Conservation (phyloP, 1,284 basidiomycete genomes). For the Fomitopsis betulina region DNA sequence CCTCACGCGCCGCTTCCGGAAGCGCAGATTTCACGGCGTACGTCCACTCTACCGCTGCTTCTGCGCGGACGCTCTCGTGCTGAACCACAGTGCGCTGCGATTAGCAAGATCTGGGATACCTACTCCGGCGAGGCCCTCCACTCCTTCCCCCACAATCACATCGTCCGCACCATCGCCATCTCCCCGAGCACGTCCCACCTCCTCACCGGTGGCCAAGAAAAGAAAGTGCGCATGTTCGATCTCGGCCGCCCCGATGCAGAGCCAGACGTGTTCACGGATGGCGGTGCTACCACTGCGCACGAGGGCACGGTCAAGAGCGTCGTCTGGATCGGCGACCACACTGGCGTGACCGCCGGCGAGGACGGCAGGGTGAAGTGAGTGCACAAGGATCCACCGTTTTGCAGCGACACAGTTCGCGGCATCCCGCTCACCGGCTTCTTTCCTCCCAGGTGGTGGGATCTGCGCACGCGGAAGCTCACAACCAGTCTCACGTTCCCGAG, state of each 20-base stretch:
- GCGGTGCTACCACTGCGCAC: constrained; percentile 58
- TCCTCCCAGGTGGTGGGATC: constrained; percentile 87
- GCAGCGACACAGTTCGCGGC: not conserved
- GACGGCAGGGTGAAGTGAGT: constrained; percentile 87
- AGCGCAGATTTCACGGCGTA: constrained; percentile 98
- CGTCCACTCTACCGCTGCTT: constrained; percentile 29
- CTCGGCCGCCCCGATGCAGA: constrained; percentile 81
- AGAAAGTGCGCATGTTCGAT: constrained; percentile 95
- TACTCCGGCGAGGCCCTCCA: constrained; percentile 83
- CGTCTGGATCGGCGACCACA: constrained; percentile 87
- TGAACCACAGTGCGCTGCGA: constrained; percentile 8
- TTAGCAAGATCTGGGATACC: constrained; percentile 97
- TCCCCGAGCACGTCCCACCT: constrained; percentile 65
- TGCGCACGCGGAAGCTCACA: constrained; percentile 71
- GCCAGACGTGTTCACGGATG: constrained; percentile 72
- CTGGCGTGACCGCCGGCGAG: constrained; percentile 87
- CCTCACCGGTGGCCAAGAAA: constrained; percentile 95
- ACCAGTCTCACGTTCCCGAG: constrained; percentile 72
- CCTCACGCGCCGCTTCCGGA: constrained; percentile 85
- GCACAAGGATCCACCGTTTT: not conserved
- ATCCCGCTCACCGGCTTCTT: not conserved
- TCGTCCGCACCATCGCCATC: constrained; percentile 92
- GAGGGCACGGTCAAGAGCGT: constrained; percentile 91
- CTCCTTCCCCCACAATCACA: constrained; percentile 96
- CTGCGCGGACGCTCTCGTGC: constrained; percentile 1